phyloP scores from a whole-genome alignment of 179 eudicot species.

The Beta macrorhiza region DNA sequence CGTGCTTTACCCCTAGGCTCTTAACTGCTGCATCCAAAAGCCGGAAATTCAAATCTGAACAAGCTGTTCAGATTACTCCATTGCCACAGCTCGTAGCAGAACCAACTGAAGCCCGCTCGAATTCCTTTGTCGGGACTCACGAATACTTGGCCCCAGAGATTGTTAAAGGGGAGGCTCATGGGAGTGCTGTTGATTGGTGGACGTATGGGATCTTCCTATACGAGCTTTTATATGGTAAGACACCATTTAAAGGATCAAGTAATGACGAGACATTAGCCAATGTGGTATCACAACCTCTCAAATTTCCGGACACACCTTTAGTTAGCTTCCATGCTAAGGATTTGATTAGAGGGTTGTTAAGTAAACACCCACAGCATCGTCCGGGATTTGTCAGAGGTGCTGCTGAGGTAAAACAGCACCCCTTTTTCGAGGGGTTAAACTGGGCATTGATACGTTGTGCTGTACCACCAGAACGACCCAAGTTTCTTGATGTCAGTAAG shows the following conservation, averaged over 20 bases:
- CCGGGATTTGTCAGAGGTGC: conserved; percentile 71
- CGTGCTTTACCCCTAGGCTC: conserved; percentile 65
- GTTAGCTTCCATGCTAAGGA: conserved; percentile 71
- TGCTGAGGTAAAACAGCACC: conserved; percentile 67
- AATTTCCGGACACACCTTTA: conserved; percentile 53
- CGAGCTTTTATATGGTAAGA: conserved; percentile 70
- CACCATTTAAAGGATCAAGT: conserved; percentile 70
- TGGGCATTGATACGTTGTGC: conserved; percentile 80
- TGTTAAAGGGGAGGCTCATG: conserved; percentile 78
- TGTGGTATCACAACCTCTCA: conserved; percentile 53
- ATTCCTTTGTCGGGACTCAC: conserved; percentile 86
- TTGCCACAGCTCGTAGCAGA: conserved; percentile 68
- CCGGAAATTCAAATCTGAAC: conserved; percentile 51
- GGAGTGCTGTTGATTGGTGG: conserved; percentile 95
- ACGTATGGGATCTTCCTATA: conserved; percentile 66
- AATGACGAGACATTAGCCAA: conserved; percentile 64
- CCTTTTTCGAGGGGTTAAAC: conserved; percentile 69
- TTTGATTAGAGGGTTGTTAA: conserved; percentile 55
- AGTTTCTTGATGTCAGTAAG: conserved; percentile 29
- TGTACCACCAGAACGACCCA: conserved; percentile 68
- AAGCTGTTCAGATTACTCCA: conserved; percentile 38
- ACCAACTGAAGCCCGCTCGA: conserved; percentile 73
- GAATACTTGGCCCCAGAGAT: conserved; percentile 86
- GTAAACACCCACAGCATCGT: conserved; percentile 61
- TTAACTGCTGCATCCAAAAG: conserved; percentile 43